Percentiles rank a stretch among this genome's conserved stretches.
These are phyloP conservation scores for Bondarzewia mesenterica DNA, from an alignment of 1,284 basidiomycete species.

Conservation along the genomic window DNA sequence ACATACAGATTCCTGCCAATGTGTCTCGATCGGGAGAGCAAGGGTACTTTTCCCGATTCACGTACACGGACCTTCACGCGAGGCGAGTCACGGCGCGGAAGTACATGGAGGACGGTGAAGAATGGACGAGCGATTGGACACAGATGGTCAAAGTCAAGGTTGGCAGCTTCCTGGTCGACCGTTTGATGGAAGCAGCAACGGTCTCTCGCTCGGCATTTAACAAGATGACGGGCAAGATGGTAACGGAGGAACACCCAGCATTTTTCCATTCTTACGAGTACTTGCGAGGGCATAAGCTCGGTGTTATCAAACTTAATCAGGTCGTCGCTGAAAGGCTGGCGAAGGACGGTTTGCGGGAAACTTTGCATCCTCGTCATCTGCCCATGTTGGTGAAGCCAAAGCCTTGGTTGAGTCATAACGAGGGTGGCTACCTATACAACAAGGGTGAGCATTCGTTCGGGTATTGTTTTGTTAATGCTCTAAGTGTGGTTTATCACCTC, in stretches of 20 bases:
- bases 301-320: conserved; percentile 85
- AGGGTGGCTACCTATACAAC: conserved; percentile 83
- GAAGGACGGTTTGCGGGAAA: conserved; percentile 68
- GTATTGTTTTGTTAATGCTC: too few species aligned
- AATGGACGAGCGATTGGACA: conserved; percentile 79
- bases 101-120: conserved; percentile 55
- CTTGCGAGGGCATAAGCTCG: conserved; percentile 84
- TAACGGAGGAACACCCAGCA: conserved; percentile 83
- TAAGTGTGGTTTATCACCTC: background rate
- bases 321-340: conserved; percentile 74
- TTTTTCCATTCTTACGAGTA: conserved; percentile 95
- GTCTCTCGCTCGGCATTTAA: conserved; percentile 59
- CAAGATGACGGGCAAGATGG: conserved; percentile 43
- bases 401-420: conserved; percentile 75
- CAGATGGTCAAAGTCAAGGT: conserved; percentile 71
- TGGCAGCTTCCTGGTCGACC: conserved; percentile 79
- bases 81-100: conserved; percentile 57
- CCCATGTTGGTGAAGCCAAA: conserved; percentile 94
- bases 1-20: conserved; percentile 42
- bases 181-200: conserved; percentile 77
- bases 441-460: conserved; percentile 47
- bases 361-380: conserved; percentile 87
- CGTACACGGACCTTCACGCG: conserved; percentile 50
- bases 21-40: conserved; percentile 28
- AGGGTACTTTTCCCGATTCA: conserved; percentile 48